phyloP scores from a whole-genome alignment of 345 rosid species.

The Eucalyptus curtisii region DNA sequence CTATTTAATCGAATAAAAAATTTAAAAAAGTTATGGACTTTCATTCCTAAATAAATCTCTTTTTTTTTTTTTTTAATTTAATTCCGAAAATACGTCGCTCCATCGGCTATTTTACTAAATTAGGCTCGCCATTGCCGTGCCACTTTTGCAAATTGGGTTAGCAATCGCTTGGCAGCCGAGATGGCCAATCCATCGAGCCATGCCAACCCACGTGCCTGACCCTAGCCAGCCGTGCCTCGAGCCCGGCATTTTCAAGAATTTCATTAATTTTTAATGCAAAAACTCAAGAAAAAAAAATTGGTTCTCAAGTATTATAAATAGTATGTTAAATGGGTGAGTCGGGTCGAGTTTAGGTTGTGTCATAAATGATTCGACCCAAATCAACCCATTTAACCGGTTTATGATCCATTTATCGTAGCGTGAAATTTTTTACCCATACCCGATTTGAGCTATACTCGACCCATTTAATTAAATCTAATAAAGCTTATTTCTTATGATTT shows the following conservation, averaged over 20 bases:
- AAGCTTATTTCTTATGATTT: too few relatives aligned
- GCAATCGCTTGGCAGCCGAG: neutral
- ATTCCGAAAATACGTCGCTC: neutral
- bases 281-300: neutral
- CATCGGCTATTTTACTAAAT: neutral
- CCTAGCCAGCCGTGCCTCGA: neutral
- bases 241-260: neutral
- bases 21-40: neutral
- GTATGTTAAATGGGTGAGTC: rapidly evolving
- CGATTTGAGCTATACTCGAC: rapidly evolving
- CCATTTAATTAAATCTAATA: too few relatives aligned
- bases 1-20: neutral
- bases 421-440: rapidly evolving
- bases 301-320: neutral
- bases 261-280: neutral
- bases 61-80: neutral
- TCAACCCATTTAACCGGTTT: rapidly evolving
- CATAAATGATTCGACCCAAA: rapidly evolving
- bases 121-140: neutral
- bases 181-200: neutral
- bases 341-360: rapidly evolving
- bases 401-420: rapidly evolving
- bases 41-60: neutral
- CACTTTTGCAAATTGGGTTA: neutral
- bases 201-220: neutral